A percentile compares a stretch with the other conserved stretches of the same genome.
Evolutionary conservation across 2,329 filamentous ascomycete species (phyloP).

Genomic region (Colletotrichum salicis): DNA sequence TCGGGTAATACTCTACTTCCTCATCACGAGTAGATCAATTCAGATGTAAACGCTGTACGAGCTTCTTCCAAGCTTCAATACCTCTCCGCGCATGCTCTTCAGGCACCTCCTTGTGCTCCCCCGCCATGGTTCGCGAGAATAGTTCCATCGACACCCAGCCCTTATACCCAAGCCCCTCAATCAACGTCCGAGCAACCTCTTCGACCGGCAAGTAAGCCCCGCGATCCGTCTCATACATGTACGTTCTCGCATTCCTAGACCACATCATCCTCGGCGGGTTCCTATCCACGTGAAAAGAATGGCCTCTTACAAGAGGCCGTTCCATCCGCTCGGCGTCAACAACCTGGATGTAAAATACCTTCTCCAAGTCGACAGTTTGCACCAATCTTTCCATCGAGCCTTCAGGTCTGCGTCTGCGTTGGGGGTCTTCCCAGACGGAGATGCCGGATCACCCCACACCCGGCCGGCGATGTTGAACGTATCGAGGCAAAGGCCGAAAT

Average conservation of each 20-base stretch:
- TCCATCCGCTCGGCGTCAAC: conserved; percentile 76
- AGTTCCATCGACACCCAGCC: conserved; percentile 64
- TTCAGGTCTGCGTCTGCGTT: conserved; percentile 65
- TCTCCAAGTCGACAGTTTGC: conserved; percentile 65
- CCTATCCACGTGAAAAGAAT: conserved; percentile 62
- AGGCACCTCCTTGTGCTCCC: conserved; percentile 55
- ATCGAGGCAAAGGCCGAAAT: conserved; percentile 83
- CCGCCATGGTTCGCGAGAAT: conserved; percentile 64
- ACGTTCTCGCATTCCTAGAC: conserved; percentile 70
- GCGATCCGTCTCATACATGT: conserved; percentile 64
- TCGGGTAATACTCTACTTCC: background rate
- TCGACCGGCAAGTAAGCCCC: conserved; percentile 69
- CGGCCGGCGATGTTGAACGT: conserved; percentile 80
- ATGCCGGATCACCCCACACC: conserved; percentile 75
- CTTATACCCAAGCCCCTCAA: conserved; percentile 1
- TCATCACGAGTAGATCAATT: background rate
- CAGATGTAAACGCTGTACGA: conserved; percentile 18
- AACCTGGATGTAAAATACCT: conserved; percentile 81
- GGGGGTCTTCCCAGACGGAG: conserved; percentile 58
- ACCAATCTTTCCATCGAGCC: conserved; percentile 66
- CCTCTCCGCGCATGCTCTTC: conserved; percentile 63
- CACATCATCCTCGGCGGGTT: conserved; percentile 71
- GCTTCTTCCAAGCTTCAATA: conserved; percentile 58
- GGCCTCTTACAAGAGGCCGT: conserved; percentile 58
- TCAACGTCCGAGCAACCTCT: conserved; percentile 49